Evolutionary conservation across 1,139 yeast genomes (phyloP).

Genomic region (Kurtzmaniella quercitrusa): DNA sequence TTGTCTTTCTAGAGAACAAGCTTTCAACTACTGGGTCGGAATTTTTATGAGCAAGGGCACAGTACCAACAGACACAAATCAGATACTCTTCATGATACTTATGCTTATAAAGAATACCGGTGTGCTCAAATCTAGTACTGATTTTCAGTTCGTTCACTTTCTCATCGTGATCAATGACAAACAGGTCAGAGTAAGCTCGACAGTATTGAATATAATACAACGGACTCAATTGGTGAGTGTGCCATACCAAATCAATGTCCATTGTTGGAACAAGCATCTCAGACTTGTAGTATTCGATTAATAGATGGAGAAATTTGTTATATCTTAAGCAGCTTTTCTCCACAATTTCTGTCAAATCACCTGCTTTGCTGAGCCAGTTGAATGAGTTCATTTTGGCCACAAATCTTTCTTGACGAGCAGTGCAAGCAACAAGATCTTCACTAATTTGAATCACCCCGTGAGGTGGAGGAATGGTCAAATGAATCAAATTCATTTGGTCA

Average conservation of each 20-base stretch:
- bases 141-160: slow-evolving; percentile 3
- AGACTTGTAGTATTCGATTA: slow-evolving; percentile 7
- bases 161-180: slow-evolving; percentile 6
- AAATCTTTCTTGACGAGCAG: slow-evolving; percentile 28
- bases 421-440: slow-evolving; percentile 29
- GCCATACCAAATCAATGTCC: slow-evolving; percentile 39
- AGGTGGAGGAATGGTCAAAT: slow-evolving; percentile 13
- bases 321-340: slow-evolving; percentile 21
- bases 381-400: slow-evolving; percentile 24
- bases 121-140: slow-evolving; percentile 2
- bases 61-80: slow-evolving; percentile 5
- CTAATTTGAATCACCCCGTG: slow-evolving; percentile 14
- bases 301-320: slow-evolving; percentile 19
- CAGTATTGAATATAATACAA: slow-evolving; percentile 16
- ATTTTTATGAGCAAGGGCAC: slow-evolving; percentile 1
- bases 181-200: background rate
- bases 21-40: slow-evolving; percentile 3
- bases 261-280: slow-evolving; percentile 29
- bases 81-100: slow-evolving; percentile 5
- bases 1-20: slow-evolving; percentile 2
- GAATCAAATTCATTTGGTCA: slow-evolving; percentile 15
- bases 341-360: slow-evolving; percentile 16
- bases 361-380: slow-evolving; percentile 24
- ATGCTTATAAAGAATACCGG: slow-evolving; percentile 1
- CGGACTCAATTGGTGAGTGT: slow-evolving; percentile 32